Percentiles rank a stretch among this genome's conserved stretches.
phyloP scores from a whole-genome alignment of 805 yeast species.

The Myxozyma geophila region DNA sequence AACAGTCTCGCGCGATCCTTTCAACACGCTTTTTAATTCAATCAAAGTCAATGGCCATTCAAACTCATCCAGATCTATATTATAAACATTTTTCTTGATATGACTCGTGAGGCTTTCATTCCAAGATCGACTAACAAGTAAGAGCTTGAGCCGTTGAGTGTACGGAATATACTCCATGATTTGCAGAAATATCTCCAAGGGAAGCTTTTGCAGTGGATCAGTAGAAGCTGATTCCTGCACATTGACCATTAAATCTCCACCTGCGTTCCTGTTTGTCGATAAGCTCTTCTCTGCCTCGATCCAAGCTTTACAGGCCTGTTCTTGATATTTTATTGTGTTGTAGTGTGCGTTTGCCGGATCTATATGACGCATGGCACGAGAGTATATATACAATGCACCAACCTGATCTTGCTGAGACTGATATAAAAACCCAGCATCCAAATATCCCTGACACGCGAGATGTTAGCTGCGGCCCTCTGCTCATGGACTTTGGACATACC shows the following conservation, averaged over 20 bases:
- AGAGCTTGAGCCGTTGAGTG: conserved; percentile 3
- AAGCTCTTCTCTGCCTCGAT: not conserved
- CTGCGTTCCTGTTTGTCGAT: not conserved
- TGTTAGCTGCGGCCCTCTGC: not conserved
- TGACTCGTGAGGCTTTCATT: not conserved
- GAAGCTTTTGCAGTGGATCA: conserved; percentile 2
- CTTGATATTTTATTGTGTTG: not conserved
- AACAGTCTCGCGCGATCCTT: not conserved
- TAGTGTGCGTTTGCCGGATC: not conserved
- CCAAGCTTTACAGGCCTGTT: not conserved
- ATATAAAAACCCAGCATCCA: conserved; percentile 4
- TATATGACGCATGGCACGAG: conserved; percentile 4
- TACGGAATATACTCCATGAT: conserved; percentile 11
- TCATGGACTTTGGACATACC: not conserved
- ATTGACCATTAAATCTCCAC: not conserved
- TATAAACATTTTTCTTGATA: not conserved
- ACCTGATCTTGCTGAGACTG: conserved; percentile 8
- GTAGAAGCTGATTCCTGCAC: not conserved
- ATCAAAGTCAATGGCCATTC: conserved; percentile 11
- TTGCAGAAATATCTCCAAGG: conserved; percentile 15
- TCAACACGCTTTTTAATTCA: not conserved
- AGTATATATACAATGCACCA: conserved; percentile 1
- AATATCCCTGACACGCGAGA: conserved; percentile 1
- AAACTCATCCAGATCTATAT: conserved; percentile 1
- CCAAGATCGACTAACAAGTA: conserved; percentile 8